phyloP scores from a whole-genome alignment of 176 grass and related monocot genomes.

The Urochloa ruziziensis region DNA sequence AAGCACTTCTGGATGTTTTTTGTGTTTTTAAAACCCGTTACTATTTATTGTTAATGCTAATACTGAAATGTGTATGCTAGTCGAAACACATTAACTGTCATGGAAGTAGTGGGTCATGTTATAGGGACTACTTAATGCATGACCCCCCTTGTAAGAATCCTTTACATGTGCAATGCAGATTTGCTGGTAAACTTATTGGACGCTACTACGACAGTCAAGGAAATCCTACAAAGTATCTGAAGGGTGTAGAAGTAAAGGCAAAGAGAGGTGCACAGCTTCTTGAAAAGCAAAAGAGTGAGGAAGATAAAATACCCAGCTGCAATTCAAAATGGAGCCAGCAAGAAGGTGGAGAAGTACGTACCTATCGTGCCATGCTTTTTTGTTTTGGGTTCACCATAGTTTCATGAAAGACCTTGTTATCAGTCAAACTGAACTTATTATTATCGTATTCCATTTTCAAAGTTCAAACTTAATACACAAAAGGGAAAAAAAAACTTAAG shows the following conservation, averaged over 20 bases:
- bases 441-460: background rate
- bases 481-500: background rate
- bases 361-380: background rate
- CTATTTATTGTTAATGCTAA: background rate
- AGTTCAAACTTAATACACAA: background rate
- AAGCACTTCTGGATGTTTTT: background rate
- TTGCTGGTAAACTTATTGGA: constrained; percentile 75
- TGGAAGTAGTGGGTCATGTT: background rate
- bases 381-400: background rate
- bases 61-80: background rate
- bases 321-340: constrained; percentile 94
- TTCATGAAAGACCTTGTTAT: background rate
- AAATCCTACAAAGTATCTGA: constrained; percentile 92
- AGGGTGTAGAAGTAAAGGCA: constrained; percentile 84
- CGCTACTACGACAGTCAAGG: constrained; percentile 80
- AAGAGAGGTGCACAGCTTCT: constrained; percentile 89
- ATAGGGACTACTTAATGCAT: background rate
- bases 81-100: constrained; percentile 20
- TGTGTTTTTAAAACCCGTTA: background rate
- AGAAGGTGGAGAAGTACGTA: constrained; percentile 78
- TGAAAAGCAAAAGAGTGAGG: constrained; percentile 84
- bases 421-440: background rate
- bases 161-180: constrained; percentile 49
- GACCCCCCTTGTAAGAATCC: background rate
- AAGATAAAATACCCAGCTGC: constrained; percentile 82